Conservation (phyloP, 2,329 filamentous ascomycete genomes). For the Kalaharituber pfeilii region DNA sequence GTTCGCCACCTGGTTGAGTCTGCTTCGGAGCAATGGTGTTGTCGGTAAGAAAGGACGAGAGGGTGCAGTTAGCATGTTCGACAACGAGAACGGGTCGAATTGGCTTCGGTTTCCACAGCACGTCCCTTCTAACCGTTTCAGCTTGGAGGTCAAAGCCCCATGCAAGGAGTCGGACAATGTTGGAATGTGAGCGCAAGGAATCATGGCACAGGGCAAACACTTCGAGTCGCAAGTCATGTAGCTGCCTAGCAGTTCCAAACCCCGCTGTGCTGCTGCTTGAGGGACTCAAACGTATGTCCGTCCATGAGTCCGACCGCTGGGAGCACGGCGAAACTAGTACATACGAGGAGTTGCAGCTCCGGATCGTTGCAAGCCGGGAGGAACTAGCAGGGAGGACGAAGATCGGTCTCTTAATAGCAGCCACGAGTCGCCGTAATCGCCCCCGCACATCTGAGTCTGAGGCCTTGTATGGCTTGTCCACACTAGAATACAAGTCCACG, state of each 20-base stretch:
- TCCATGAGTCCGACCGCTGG: neutral
- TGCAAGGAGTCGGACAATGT: conserved; percentile 9
- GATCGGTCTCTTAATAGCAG: conserved; percentile 7
- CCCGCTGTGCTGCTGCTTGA: neutral
- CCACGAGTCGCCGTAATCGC: neutral
- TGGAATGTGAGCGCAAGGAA: conserved; percentile 5
- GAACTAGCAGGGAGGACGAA: conserved; percentile 1
- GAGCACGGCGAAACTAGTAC: neutral
- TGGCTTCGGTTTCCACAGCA: neutral
- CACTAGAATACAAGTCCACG: neutral
- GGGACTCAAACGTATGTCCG: neutral
- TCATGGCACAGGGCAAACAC: conserved; percentile 2
- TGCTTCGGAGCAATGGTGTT: neutral
- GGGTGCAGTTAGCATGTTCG: conserved; percentile 9
- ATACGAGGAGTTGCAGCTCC: neutral
- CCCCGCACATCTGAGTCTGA: neutral
- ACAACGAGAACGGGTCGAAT: conserved; percentile 3
- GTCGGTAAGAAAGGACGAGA: neutral
- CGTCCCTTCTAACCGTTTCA: neutral
- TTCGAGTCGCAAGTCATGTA: conserved; percentile 4
- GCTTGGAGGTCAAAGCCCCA: conserved; percentile 4
- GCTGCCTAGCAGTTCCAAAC: conserved; percentile 7
- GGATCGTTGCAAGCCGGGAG: neutral
- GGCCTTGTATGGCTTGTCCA: conserved; percentile 5
- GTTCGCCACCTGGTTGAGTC: neutral